phyloP scores from a whole-genome alignment of 2,329 filamentous ascomycete genomes.

The Graphiopsis chlorocephala region DNA sequence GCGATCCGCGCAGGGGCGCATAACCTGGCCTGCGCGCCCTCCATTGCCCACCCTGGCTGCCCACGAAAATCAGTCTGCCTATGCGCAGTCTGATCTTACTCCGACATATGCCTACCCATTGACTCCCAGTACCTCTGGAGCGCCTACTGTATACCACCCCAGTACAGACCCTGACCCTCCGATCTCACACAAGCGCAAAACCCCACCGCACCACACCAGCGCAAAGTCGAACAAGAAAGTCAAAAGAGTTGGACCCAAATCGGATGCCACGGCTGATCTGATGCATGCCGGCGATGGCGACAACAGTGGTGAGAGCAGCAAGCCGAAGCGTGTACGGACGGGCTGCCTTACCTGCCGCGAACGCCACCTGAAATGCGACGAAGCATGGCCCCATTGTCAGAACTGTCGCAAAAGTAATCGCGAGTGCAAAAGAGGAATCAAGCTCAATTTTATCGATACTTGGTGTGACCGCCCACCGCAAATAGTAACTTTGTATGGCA shows the following conservation, averaged over 20 bases:
- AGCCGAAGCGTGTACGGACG: slow-evolving; percentile 83
- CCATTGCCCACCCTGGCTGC: slow-evolving; percentile 32
- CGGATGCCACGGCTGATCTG: slow-evolving; percentile 24
- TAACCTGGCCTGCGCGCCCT: slow-evolving; percentile 4
- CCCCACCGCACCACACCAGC: slow-evolving; percentile 24
- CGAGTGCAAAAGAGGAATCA: slow-evolving; percentile 78
- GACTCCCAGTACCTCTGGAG: slow-evolving; percentile 19
- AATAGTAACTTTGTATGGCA: slow-evolving; percentile 53
- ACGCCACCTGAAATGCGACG: slow-evolving; percentile 87
- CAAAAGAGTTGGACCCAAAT: slow-evolving; percentile 30
- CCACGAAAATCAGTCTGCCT: slow-evolving; percentile 61
- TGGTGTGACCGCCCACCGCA: slow-evolving; percentile 65
- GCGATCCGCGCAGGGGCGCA: slow-evolving; percentile 13
- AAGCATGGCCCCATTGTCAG: slow-evolving; percentile 62
- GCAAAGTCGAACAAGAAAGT: slow-evolving; percentile 32
- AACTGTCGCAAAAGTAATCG: slow-evolving; percentile 89
- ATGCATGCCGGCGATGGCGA: slow-evolving; percentile 31
- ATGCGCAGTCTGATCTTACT: slow-evolving; percentile 83
- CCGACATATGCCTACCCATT: slow-evolving; percentile 42
- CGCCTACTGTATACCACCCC: slow-evolving; percentile 18
- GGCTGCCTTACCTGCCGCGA: slow-evolving; percentile 89
- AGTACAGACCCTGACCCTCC: slow-evolving; percentile 12
- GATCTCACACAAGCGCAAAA: slow-evolving; percentile 27
- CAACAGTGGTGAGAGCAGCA: slow-evolving; percentile 42
- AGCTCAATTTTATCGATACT: slow-evolving; percentile 88